Evolutionary conservation across 2,329 filamentous ascomycete species (phyloP).

Genomic region (Scopulariopsis brevicaulis): DNA sequence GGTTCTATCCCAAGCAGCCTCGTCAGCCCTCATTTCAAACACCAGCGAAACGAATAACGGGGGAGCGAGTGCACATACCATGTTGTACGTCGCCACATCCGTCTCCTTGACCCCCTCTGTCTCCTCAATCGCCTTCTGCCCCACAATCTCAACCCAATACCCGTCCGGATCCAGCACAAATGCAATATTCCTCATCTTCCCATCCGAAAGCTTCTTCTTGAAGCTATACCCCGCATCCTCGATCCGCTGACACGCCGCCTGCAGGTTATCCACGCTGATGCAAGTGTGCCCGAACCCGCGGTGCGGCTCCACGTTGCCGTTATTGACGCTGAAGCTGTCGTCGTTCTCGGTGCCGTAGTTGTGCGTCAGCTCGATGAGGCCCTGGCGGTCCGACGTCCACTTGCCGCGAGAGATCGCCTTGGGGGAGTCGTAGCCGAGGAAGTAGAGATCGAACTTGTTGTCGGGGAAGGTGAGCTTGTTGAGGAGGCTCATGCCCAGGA

Average conservation of each 20-base stretch:
- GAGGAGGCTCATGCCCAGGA: conserved; percentile 77
- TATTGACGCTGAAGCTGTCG: conserved; percentile 66
- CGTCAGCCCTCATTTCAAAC: neutral
- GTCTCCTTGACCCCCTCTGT: conserved; percentile 63
- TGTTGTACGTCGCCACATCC: conserved; percentile 63
- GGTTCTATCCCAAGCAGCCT: conserved; percentile 43
- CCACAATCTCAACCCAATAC: conserved; percentile 79
- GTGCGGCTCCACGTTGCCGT: conserved; percentile 83
- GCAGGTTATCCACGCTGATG: conserved; percentile 72
- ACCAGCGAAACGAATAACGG: neutral
- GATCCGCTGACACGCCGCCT: conserved; percentile 79
- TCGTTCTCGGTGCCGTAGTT: conserved; percentile 87
- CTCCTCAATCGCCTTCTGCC: conserved; percentile 59
- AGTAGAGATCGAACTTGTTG: conserved; percentile 90
- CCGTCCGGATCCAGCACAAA: conserved; percentile 83
- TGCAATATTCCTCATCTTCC: conserved; percentile 77
- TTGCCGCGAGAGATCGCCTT: conserved; percentile 62
- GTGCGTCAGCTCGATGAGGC: conserved; percentile 75
- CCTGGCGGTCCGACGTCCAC: conserved; percentile 70
- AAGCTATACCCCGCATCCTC: conserved; percentile 87
- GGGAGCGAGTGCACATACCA: conserved; percentile 26
- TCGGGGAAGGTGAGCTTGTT: conserved; percentile 75
- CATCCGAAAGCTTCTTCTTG: conserved; percentile 89
- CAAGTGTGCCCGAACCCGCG: conserved; percentile 80
- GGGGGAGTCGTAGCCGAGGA: conserved; percentile 77